Conservation (phyloP, 495 filamentous ascomycete species). For the Aspergillus steynii region DNA sequence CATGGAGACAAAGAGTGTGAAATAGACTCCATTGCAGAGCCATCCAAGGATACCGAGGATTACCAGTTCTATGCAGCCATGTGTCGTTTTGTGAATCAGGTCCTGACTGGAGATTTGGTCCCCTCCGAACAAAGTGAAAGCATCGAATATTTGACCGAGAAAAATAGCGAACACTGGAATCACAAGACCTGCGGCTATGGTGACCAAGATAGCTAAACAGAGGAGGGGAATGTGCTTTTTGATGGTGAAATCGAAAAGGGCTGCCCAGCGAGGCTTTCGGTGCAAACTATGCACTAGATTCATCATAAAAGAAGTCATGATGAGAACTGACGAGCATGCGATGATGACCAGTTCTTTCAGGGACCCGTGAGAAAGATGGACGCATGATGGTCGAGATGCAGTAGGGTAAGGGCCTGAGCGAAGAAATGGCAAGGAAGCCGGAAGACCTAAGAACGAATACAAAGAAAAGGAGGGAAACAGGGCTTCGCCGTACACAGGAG, state of each 20-base stretch:
- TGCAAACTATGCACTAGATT: neutral
- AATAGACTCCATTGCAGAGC: conserved; percentile 64
- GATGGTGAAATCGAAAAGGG: conserved; percentile 74
- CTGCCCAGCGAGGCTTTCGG: conserved; percentile 39
- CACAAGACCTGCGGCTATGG: conserved; percentile 61
- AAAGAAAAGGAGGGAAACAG: neutral
- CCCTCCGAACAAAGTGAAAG: conserved; percentile 65
- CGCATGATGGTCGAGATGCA: neutral
- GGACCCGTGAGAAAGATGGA: neutral
- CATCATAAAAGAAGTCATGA: neutral
- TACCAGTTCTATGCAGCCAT: conserved; percentile 57
- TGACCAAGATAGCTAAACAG: conserved; percentile 49
- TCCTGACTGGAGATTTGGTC: conserved; percentile 48
- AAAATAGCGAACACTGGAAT: conserved; percentile 68
- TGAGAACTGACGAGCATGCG: neutral
- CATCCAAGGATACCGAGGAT: conserved; percentile 63
- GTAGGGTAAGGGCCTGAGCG: neutral
- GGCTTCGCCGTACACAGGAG: neutral
- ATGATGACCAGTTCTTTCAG: neutral
- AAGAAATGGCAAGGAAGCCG: neutral
- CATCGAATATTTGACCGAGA: conserved; percentile 73
- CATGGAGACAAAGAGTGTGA: conserved; percentile 68
- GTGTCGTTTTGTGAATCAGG: conserved; percentile 56
- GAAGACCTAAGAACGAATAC: neutral
- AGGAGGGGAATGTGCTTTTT: conserved; percentile 59